Evolutionary conservation across 2,329 filamentous ascomycete species (phyloP).

Genomic region (Ascochyta rabiei): DNA sequence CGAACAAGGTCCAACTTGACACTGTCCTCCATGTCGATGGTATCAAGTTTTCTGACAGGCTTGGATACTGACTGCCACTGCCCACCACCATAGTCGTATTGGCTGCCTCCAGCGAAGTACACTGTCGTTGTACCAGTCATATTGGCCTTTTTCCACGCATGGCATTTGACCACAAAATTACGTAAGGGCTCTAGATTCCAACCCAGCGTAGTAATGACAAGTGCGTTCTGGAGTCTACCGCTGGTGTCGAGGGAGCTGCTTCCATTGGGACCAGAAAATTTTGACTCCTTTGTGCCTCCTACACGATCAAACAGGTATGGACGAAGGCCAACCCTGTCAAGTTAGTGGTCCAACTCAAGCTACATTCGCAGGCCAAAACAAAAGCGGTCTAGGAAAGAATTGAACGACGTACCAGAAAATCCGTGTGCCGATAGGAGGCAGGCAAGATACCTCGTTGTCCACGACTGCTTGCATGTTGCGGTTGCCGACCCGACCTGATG

Average conservation of each 20-base stretch:
- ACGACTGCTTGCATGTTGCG: neutral
- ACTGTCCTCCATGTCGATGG: slow-evolving; percentile 40
- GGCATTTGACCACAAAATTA: slow-evolving; percentile 32
- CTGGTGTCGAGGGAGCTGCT: slow-evolving; percentile 13
- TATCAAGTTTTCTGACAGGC: slow-evolving; percentile 35
- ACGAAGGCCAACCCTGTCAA: slow-evolving; percentile 32
- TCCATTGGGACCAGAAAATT: neutral
- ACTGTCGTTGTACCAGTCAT: slow-evolving; percentile 33
- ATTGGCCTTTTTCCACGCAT: slow-evolving; percentile 28
- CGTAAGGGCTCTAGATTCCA: slow-evolving; percentile 35
- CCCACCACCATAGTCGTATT: slow-evolving; percentile 12
- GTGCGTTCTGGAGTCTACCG: slow-evolving; percentile 21
- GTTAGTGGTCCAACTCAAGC: neutral
- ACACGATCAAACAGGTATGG: slow-evolving; percentile 35
- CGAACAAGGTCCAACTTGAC: slow-evolving; percentile 38
- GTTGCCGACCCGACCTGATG: neutral
- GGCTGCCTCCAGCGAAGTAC: slow-evolving; percentile 30
- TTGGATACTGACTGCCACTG: slow-evolving; percentile 35
- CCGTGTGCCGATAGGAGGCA: slow-evolving; percentile 17
- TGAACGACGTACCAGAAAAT: slow-evolving; percentile 32
- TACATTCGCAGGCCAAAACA: neutral
- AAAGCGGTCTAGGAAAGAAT: neutral
- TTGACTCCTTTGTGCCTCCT: slow-evolving; percentile 2
- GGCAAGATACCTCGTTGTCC: slow-evolving; percentile 7
- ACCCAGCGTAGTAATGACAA: slow-evolving; percentile 34